phyloP scores from a whole-genome alignment of 805 yeast genomes.

The Wickerhamomyces pijperi region DNA sequence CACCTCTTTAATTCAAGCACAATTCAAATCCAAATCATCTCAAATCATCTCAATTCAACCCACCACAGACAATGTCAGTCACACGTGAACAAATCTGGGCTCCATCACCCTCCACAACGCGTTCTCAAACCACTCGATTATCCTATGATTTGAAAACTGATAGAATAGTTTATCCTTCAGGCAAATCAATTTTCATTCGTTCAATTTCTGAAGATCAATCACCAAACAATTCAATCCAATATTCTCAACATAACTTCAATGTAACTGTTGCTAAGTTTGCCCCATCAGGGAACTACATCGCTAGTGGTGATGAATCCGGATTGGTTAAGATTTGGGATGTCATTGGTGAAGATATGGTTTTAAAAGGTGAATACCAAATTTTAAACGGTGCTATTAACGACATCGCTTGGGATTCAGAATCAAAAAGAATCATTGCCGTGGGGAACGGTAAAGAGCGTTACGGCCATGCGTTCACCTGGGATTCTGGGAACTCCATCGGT shows the following conservation, averaged over 20 bases:
- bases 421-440: slow-evolving; percentile 78
- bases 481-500: slow-evolving; percentile 94
- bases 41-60: background rate
- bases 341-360: slow-evolving; percentile 36
- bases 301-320: slow-evolving; percentile 90
- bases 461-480: slow-evolving; percentile 90
- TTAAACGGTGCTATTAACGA: slow-evolving; percentile 75
- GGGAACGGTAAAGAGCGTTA: slow-evolving; percentile 88
- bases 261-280: slow-evolving; percentile 82
- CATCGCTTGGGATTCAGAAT: slow-evolving; percentile 88
- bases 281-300: slow-evolving; percentile 83
- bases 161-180: slow-evolving; percentile 70
- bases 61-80: slow-evolving; percentile 11
- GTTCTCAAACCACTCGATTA: slow-evolving; percentile 60
- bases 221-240: slow-evolving; percentile 49
- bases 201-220: no score
- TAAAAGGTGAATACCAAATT: slow-evolving; percentile 75
- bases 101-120: slow-evolving; percentile 69
- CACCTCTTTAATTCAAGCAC: no score
- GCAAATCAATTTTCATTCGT: slow-evolving; percentile 68
- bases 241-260: slow-evolving; percentile 53
- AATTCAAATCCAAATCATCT: background rate
- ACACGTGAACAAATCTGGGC: slow-evolving; percentile 34
- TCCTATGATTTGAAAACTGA: slow-evolving; percentile 64
- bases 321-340: slow-evolving; percentile 82